phyloP scores from a whole-genome alignment of 2,329 filamentous ascomycete species.

The Hypoxylon sp. region DNA sequence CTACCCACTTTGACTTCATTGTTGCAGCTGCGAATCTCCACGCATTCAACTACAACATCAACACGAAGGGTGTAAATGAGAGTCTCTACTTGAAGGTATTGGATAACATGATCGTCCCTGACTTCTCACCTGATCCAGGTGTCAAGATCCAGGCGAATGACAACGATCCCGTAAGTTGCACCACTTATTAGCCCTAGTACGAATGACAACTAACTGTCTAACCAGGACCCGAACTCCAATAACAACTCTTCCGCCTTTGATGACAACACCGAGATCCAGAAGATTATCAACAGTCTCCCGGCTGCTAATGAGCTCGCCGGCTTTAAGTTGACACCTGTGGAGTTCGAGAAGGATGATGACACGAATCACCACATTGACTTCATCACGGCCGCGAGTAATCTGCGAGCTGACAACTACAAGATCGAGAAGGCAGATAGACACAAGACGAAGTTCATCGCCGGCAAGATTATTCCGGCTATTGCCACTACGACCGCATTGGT shows the following conservation, averaged over 20 bases:
- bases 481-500: constrained; percentile 97
- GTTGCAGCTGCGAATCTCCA: constrained; percentile 92
- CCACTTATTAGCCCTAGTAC: background rate
- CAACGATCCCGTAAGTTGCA: constrained; percentile 79
- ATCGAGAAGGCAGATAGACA: constrained; percentile 93
- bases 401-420: constrained; percentile 98
- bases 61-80: constrained; percentile 80
- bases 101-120: constrained; percentile 93
- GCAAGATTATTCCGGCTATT: constrained; percentile 99
- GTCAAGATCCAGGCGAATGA: constrained; percentile 98
- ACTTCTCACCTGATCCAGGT: constrained; percentile 89
- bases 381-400: constrained; percentile 96
- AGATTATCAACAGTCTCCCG: constrained; percentile 80
- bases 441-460: constrained; percentile 99
- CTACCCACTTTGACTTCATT: constrained; percentile 89
- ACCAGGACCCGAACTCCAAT: constrained; percentile 83
- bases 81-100: constrained; percentile 83
- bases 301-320: constrained; percentile 84
- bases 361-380: constrained; percentile 99
- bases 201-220: constrained; percentile 36
- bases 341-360: constrained; percentile 99
- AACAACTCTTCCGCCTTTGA: constrained; percentile 68
- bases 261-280: constrained; percentile 82
- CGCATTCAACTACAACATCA: constrained; percentile 98
- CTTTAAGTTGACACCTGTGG: constrained; percentile 91